phyloP scores from a whole-genome alignment of 2,329 filamentous ascomycete genomes.

The Aureobasidium lini region DNA sequence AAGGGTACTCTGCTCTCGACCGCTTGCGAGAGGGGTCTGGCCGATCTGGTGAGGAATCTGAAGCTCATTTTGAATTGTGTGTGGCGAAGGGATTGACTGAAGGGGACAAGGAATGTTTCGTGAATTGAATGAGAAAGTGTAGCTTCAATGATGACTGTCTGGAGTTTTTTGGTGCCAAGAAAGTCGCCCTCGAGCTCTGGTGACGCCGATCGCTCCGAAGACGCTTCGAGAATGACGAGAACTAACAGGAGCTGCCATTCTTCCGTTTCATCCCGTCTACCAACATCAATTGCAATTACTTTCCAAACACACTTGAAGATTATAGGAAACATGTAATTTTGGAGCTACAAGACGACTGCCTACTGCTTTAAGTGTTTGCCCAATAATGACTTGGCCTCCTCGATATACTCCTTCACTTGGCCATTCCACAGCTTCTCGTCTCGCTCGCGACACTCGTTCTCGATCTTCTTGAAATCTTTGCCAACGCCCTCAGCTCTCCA shows the following conservation, averaged over 20 bases:
- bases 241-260: neutral
- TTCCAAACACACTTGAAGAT: too few species aligned
- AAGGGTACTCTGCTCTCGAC: conserved; percentile 16
- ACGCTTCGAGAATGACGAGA: neutral
- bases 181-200: conserved; percentile 1
- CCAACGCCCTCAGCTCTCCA: conserved; percentile 27
- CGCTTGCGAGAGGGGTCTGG: conserved; percentile 12
- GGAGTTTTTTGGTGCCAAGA: conserved; percentile 1
- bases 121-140: neutral
- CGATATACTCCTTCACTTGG: conserved; percentile 13
- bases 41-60: conserved; percentile 9
- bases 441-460: conserved; percentile 21
- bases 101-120: neutral
- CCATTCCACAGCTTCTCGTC: conserved; percentile 13
- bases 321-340: too few species aligned
- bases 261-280: neutral
- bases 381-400: conserved; percentile 12
- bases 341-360: neutral
- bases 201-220: neutral
- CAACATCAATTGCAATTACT: neutral
- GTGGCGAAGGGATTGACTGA: neutral
- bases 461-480: conserved; percentile 31
- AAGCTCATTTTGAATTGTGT: conserved; percentile 7
- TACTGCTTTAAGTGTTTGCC: conserved; percentile 1
- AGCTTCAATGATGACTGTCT: neutral